Evolutionary conservation across 2,329 filamentous ascomycete species (phyloP).

Genomic region (Cladophialophora exuberans): DNA sequence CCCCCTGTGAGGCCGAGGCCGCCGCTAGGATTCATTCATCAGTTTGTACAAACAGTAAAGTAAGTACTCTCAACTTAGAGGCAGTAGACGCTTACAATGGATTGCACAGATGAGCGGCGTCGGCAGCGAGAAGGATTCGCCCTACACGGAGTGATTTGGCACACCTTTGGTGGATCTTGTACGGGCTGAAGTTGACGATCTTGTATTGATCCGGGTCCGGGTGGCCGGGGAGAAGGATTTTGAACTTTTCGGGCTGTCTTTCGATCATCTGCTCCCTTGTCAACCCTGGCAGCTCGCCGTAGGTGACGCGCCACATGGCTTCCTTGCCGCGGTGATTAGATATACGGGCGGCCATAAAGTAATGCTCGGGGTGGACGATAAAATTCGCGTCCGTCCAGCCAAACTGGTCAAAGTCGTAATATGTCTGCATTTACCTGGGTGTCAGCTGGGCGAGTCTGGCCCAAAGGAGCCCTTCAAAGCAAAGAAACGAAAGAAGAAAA

Average conservation of each 20-base stretch:
- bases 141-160: slow-evolving; percentile 61
- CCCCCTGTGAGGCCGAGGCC: slow-evolving; percentile 67
- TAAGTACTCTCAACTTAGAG: too few relatives aligned
- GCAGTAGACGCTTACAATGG: too few relatives aligned
- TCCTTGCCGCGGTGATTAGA: too few relatives aligned
- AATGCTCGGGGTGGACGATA: slow-evolving; percentile 64
- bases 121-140: slow-evolving; percentile 60
- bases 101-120: slow-evolving; percentile 57
- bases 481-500: not conserved
- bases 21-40: too few relatives aligned
- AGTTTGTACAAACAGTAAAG: too few relatives aligned
- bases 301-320: slow-evolving; percentile 67
- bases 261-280: slow-evolving; percentile 56
- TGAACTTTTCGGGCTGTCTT: slow-evolving; percentile 60
- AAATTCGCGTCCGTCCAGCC: slow-evolving; percentile 46
- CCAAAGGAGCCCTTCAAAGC: not conserved
- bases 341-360: slow-evolving; percentile 66
- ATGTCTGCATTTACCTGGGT: too few relatives aligned
- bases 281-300: slow-evolving; percentile 61
- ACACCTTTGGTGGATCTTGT: slow-evolving; percentile 65
- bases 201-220: slow-evolving; percentile 63
- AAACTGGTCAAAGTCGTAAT: slow-evolving; percentile 62
- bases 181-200: slow-evolving; percentile 61
- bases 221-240: slow-evolving; percentile 61
- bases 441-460: not conserved